Percentiles rank a stretch among this genome's conserved stretches.
These are phyloP conservation scores for Petunia axillaris DNA, from an alignment of 257 asterid species.

Conservation along the genomic window DNA sequence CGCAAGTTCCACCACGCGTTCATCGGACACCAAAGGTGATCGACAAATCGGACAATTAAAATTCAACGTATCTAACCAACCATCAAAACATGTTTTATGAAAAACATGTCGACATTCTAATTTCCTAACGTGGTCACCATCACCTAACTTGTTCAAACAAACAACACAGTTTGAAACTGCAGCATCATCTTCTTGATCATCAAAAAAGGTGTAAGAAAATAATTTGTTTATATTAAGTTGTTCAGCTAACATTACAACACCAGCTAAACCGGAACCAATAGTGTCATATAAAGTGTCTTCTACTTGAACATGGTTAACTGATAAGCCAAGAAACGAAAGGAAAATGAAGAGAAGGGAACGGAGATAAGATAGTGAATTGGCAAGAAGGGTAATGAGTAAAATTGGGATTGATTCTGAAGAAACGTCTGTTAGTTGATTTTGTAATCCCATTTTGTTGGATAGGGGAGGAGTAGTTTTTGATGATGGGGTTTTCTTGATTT, in stretches of 20 bases:
- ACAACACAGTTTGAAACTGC: constrained; percentile 60
- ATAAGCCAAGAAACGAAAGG: constrained; percentile 42
- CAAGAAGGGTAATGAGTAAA: constrained; percentile 53
- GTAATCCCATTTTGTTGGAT: constrained; percentile 56
- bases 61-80: constrained; percentile 82
- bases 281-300: constrained; percentile 47
- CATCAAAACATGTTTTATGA: constrained; percentile 76
- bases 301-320: constrained; percentile 29
- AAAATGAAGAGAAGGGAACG: constrained; percentile 44
- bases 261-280: constrained; percentile 62
- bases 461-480: background rate
- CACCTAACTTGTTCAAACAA: constrained; percentile 61
- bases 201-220: constrained; percentile 33
- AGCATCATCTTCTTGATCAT: constrained; percentile 13
- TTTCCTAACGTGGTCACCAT: constrained; percentile 70
- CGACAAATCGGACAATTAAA: constrained; percentile 85
- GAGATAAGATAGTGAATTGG: constrained; percentile 49
- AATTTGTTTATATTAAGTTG: constrained; percentile 64
- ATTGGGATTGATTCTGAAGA: constrained; percentile 68
- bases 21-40: constrained; percentile 43
- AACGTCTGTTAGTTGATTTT: constrained; percentile 63
- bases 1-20: constrained; percentile 51
- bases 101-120: constrained; percentile 74
- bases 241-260: constrained; percentile 62
- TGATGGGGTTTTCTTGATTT: background rate